Conservation (phyloP, 495 filamentous ascomycete species). For the Penicillium lagena region DNA sequence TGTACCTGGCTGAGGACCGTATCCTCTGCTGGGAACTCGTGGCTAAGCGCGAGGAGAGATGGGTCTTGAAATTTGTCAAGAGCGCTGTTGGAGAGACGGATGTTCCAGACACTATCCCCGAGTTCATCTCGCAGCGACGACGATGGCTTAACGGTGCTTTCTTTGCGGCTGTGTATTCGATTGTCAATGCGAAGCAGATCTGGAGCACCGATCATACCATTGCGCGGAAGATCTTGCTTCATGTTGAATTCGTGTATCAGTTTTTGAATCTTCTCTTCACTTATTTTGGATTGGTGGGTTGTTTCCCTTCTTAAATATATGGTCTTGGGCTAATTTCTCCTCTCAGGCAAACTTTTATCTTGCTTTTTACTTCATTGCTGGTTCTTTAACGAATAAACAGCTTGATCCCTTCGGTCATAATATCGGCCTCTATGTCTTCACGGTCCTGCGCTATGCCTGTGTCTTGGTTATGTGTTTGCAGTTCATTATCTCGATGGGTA, state of each 20-base stretch:
- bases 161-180: constrained; percentile 96
- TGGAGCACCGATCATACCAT: constrained; percentile 92
- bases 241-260: constrained; percentile 96
- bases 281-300: constrained; percentile 78
- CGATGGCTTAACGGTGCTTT: constrained; percentile 98
- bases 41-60: constrained; percentile 87
- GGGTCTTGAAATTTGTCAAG: constrained; percentile 98
- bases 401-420: constrained; percentile 88
- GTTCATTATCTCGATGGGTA: constrained; percentile 98
- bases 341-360: constrained; percentile 90
- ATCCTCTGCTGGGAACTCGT: constrained; percentile 99
- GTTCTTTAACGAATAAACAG: constrained; percentile 73
- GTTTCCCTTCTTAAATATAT: background rate
- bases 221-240: constrained; percentile 80
- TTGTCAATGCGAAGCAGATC: constrained; percentile 89
- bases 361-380: constrained; percentile 97
- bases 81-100: constrained; percentile 93
- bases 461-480: constrained; percentile 86
- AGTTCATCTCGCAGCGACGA: constrained; percentile 93
- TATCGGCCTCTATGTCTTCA: constrained; percentile 79
- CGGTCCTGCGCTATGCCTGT: constrained; percentile 75
- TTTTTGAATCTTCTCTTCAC: constrained; percentile 87
- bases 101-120: constrained; percentile 69
- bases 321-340: background rate
- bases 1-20: constrained; percentile 98